Evolutionary conservation across 78 protist genomes (phyloP), one percentile per base, ranked within the genome.

Genomic region (Monosiga brevicollis): DNA sequence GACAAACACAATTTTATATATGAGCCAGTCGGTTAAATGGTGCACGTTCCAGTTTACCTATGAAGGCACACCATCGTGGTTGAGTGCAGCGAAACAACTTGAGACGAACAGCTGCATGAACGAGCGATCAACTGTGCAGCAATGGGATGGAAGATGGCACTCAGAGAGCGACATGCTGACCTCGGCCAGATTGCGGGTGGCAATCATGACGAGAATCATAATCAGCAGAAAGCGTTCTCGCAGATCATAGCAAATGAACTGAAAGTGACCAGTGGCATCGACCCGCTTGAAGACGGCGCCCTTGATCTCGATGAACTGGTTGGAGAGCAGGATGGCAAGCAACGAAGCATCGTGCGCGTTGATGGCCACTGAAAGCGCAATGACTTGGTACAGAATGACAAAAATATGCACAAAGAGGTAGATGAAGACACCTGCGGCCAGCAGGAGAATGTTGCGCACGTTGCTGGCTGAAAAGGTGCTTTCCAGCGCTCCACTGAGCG

Each of bases 331-430:
- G 32, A 95, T 82, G n/a, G 98, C 91, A 41, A 94, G 38, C 43
- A 94, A 77, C 36, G 95, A 77, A 49, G 86, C 83, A 87, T 79
- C 80, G 83, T 89, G 79, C 49, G 95, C 89, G 83, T 94, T 92
- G 84, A 95, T 83, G 34, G 96, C 95, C 1, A 95, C 95, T 79
- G 92, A 90, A 32, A 95, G 84, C 70, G 95, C 87, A 34, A 93
- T 86, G 20, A 90, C 86, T 39, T 88, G 90, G 20, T 2, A 35
- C 37, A 35, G 20, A 35, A 36, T 36, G 10, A 76, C 39, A 42
- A 91, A 87, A 39, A 89, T 38, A 15, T 87, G 15, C 29, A 49
- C 62, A 49, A 49, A 49, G 62, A 49, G 15, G 62, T 49, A 78
- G 10, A 80, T 38, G 54, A 89, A 82, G 73, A 15, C 6, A 20